Evolutionary conservation across 495 filamentous ascomycete species (phyloP).

Genomic region (Penicillium pulvis): DNA sequence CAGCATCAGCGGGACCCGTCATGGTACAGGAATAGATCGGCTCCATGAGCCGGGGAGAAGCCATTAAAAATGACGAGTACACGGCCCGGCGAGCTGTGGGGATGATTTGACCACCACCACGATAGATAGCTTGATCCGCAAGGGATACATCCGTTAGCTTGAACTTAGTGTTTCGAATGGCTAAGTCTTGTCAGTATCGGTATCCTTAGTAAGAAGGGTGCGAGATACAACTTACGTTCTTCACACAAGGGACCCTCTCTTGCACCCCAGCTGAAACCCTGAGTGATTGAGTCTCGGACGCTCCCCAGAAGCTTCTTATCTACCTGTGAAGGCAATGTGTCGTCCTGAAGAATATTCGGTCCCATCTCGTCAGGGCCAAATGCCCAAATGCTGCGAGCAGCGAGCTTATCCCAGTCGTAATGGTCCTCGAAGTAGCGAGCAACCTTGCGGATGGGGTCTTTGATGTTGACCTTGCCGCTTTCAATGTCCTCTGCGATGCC

Average conservation of each 20-base stretch:
- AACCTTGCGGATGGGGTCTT: conserved; percentile 88
- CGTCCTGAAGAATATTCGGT: conserved; percentile 95
- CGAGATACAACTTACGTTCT: conserved; percentile 72
- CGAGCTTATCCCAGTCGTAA: conserved; percentile 95
- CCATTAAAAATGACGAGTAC: conserved; percentile 96
- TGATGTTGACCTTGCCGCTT: conserved; percentile 84
- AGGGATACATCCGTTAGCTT: conserved; percentile 88
- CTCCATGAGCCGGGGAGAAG: conserved; percentile 93
- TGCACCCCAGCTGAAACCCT: conserved; percentile 95
- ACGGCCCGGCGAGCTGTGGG: conserved; percentile 88
- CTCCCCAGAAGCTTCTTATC: conserved; percentile 87
- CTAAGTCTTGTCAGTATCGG: conserved; percentile 44
- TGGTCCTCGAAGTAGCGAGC: conserved; percentile 97
- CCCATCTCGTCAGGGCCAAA: conserved; percentile 96
- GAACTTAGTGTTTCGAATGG: conserved; percentile 96
- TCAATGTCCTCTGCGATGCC: conserved; percentile 97
- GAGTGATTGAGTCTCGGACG: conserved; percentile 86
- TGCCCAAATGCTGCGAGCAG: conserved; percentile 94
- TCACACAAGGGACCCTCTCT: conserved; percentile 96
- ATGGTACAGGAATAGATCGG: conserved; percentile 90
- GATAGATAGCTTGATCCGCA: conserved; percentile 85
- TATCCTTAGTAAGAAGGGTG: conserved; percentile 8
- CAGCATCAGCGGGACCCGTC: conserved; percentile 89
- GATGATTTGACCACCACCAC: conserved; percentile 96
- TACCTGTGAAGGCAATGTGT: conserved; percentile 86